Evolutionary conservation across 176 grass and related monocot species (phyloP).

Genomic region (Dendrocalamus sinicus): DNA sequence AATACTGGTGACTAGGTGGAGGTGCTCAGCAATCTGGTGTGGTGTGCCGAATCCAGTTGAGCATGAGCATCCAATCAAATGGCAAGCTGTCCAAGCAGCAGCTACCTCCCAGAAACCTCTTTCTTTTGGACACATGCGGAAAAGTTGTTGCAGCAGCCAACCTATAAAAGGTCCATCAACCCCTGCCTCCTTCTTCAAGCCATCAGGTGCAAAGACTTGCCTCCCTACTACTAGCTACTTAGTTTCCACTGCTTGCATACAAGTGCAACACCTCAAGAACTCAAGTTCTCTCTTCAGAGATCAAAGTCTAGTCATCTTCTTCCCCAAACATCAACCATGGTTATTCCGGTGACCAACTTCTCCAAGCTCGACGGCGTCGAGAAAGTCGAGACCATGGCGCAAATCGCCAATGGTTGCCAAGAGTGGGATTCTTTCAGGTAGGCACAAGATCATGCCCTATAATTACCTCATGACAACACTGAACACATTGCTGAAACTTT

Average conservation of each 20-base stretch:
- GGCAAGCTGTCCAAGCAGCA: neutral
- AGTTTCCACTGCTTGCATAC: neutral
- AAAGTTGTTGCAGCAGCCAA: neutral
- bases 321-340: constrained; percentile 16
- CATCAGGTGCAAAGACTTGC: constrained; percentile 7
- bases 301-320: neutral
- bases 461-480: neutral
- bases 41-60: constrained; percentile 33
- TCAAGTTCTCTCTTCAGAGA: too few species aligned
- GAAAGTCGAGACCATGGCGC: constrained; percentile 26
- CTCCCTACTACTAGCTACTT: neutral
- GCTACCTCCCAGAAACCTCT: constrained; percentile 31
- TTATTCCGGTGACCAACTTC: constrained; percentile 61
- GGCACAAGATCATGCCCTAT: too few species aligned
- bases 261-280: too few species aligned
- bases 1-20: constrained; percentile 80
- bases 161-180: constrained; percentile 15
- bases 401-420: constrained; percentile 53
- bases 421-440: constrained; percentile 65
- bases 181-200: neutral
- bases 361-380: constrained; percentile 53
- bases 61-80: constrained; percentile 37
- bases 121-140: constrained; percentile 22
- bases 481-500: neutral
- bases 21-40: constrained; percentile 54